phyloP scores from a whole-genome alignment of 805 yeast genomes.

The Pichia paraexigua region DNA sequence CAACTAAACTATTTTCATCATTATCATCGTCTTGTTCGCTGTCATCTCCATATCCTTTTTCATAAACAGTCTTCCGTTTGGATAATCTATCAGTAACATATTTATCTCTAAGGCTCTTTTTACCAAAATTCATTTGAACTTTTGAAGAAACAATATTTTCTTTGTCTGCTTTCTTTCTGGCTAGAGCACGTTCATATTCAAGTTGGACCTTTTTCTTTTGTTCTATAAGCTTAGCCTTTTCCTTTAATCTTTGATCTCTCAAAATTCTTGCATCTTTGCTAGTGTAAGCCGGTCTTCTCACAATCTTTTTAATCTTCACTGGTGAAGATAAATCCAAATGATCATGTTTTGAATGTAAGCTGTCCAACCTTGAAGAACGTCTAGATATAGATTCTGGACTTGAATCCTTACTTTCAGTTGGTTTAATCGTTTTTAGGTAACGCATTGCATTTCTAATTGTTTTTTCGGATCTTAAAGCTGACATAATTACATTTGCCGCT shows the following conservation, averaged over 20 bases:
- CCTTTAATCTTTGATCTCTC: background rate
- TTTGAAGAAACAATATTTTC: conserved; percentile 23
- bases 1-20: conserved; percentile 1
- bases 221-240: conserved; percentile 7
- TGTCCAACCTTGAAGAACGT: conserved; percentile 3
- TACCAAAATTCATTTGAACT: conserved; percentile 15
- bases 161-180: conserved; percentile 12
- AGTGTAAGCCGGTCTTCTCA: background rate
- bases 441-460: conserved; percentile 27
- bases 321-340: conserved; percentile 12
- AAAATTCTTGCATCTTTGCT: background rate
- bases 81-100: conserved; percentile 9
- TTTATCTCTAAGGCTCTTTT: conserved; percentile 19
- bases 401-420: background rate
- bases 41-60: conserved; percentile 10
- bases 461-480: conserved; percentile 25
- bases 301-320: conserved; percentile 8
- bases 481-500: conserved; percentile 23
- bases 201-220: background rate
- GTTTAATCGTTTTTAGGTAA: conserved; percentile 20
- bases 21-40: conserved; percentile 1
- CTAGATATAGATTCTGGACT: background rate
- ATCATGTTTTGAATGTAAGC: conserved; percentile 7
- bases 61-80: background rate
- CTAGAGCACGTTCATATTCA: background rate